Evolutionary conservation across 2,329 filamentous ascomycete genomes (phyloP).

Genomic region (Colletotrichum camelliae): DNA sequence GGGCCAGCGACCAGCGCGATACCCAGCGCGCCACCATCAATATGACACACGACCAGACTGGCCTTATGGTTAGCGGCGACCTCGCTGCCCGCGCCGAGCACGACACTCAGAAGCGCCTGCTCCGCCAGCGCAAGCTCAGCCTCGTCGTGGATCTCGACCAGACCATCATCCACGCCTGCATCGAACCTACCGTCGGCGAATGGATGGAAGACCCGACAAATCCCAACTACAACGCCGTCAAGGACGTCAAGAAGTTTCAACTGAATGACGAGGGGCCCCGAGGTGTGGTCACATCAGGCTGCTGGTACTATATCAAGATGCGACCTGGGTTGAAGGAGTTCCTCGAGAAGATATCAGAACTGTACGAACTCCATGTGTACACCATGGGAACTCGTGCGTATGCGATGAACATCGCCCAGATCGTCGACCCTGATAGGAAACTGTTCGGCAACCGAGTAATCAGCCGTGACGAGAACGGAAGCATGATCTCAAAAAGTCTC

Average conservation of each 20-base stretch:
- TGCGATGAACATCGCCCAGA: conserved; percentile 86
- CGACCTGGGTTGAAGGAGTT: conserved; percentile 86
- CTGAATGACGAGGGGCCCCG: conserved; percentile 83
- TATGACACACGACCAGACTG: conserved; percentile 91
- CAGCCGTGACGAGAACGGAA: conserved; percentile 96
- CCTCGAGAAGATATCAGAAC: conserved; percentile 74
- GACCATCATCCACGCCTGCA: conserved; percentile 97
- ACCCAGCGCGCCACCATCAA: conserved; percentile 89
- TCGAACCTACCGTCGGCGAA: conserved; percentile 94
- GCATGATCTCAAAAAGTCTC: conserved; percentile 86
- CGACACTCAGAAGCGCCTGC: conserved; percentile 81
- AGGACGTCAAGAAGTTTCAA: conserved; percentile 88
- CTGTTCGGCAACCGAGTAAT: conserved; percentile 95
- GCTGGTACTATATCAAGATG: conserved; percentile 98
- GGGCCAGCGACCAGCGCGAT: conserved; percentile 80
- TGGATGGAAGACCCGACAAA: conserved; percentile 91
- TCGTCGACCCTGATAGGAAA: conserved; percentile 88
- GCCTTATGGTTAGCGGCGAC: conserved; percentile 81
- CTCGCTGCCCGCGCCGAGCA: conserved; percentile 85
- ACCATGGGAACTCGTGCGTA: conserved; percentile 99
- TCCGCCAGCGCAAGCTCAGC: conserved; percentile 83
- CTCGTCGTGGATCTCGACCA: conserved; percentile 97
- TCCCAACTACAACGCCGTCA: conserved; percentile 89
- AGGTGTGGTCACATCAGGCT: conserved; percentile 67
- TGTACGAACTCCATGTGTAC: conserved; percentile 97